Base-by-base conservation (phyloP, 2,329 filamentous ascomycete genomes). In the Epichloe scottii region DNA sequence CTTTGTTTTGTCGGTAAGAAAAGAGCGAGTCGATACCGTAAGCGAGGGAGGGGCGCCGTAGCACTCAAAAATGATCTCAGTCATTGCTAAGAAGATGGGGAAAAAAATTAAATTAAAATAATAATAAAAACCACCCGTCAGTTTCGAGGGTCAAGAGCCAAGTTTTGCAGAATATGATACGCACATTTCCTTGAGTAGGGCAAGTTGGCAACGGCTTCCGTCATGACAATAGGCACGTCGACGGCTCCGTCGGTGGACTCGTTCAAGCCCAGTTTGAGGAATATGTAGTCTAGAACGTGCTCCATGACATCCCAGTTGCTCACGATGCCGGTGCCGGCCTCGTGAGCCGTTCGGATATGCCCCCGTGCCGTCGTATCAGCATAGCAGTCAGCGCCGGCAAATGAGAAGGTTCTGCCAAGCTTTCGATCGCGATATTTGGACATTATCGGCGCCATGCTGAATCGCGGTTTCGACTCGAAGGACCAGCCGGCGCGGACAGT, bases 271-370 rank as follows among this genome's bases (percentile, higher is more conserved):
- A 98, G 72, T 70, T 96, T 97, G 58, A 96, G 76, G 66, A 98
- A 98, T 41, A 90, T 78, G 67, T 96, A 96, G 70, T 98, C 93
- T 45, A 98, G 71, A 5, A 96, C 76, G 53, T 91, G 89, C 68
- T 98, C 93, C 81, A 95, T 89, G 35, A 89, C 90, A 67, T 98
- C 93, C 89, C 94, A 98, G 65, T 97, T 97, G 66, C 88, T 90
- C 54, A 97, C 82, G 46, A 98, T 85, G 56, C 90, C 91, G 43
- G 85, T 91, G 23, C 90, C 90, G 2, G 85, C 79, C 66, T 98
- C 93, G 60, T 96, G 97, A 1, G 90, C 85, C 65, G 88, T 87
- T 64, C 91, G 85, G 53, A 95, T 84, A 65, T 97, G 93, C 11
- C 89, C 88, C 51, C 88, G 80, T 21, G 93, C 89, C 1, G 89